These are phyloP conservation scores for Thelephora aurantiotincta DNA, from an alignment of 768 basidiomycete genomes.

Conservation along the genomic window DNA sequence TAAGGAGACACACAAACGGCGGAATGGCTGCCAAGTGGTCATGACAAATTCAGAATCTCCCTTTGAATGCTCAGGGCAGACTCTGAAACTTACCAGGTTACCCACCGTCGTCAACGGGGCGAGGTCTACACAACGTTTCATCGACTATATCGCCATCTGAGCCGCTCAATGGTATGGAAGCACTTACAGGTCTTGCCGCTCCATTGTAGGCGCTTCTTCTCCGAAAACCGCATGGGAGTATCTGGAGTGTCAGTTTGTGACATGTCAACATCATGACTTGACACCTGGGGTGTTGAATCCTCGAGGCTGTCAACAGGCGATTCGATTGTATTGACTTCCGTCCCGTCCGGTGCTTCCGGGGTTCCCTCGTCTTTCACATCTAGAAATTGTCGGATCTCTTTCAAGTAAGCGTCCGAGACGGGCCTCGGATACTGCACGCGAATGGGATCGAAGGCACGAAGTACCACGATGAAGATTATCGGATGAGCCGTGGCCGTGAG, in stretches of 20 bases:
- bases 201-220: slow-evolving; percentile 86
- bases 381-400: slow-evolving; percentile 26
- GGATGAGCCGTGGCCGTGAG: no score
- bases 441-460: background rate
- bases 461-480: slow-evolving; percentile 4
- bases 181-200: slow-evolving; percentile 68
- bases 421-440: slow-evolving; percentile 46
- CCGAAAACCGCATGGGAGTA: slow-evolving; percentile 50
- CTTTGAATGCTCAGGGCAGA: background rate
- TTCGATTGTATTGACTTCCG: background rate
- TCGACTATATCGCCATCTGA: slow-evolving; percentile 20
- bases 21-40: slow-evolving; percentile 55
- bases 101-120: slow-evolving; percentile 91
- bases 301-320: background rate
- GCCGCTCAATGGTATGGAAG: background rate
- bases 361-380: slow-evolving; percentile 7
- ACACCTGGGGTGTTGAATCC: background rate
- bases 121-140: slow-evolving; percentile 25
- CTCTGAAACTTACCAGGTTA: slow-evolving; percentile 51
- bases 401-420: slow-evolving; percentile 45
- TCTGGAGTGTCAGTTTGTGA: slow-evolving; percentile 47
- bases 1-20: slow-evolving; percentile 71
- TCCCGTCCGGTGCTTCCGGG: background rate
- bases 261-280: slow-evolving; percentile 9
- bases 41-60: background rate